Conservation (phyloP, 257 asterid species). For the Lycium barbarum region DNA sequence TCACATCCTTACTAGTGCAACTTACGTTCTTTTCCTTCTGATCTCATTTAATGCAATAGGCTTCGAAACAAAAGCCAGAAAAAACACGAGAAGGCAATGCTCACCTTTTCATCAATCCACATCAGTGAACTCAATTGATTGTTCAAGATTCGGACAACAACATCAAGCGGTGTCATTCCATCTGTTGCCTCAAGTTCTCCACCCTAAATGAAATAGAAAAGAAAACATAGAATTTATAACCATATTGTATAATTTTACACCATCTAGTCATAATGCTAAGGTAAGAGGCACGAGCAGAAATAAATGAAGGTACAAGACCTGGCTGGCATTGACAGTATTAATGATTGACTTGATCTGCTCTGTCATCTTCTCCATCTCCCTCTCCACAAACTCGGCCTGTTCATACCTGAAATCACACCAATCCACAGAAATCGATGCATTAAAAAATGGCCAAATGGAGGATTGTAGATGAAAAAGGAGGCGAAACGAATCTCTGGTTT, state of each 20-base stretch:
- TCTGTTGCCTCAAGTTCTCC: slow-evolving; percentile 85
- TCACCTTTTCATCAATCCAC: slow-evolving; percentile 96
- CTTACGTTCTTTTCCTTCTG: neutral
- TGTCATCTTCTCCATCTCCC: slow-evolving; percentile 85
- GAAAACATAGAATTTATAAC: slow-evolving; percentile 11
- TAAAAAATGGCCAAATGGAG: slow-evolving; percentile 9
- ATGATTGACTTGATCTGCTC: slow-evolving; percentile 85
- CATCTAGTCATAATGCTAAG: slow-evolving; percentile 20
- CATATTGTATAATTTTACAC: neutral
- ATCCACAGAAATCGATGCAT: neutral
- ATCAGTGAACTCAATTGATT: slow-evolving; percentile 91
- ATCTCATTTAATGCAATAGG: neutral
- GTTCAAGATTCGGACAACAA: slow-evolving; percentile 85
- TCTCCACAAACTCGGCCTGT: slow-evolving; percentile 84
- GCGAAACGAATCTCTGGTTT: neutral
- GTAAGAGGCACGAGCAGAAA: neutral
- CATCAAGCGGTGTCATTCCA: slow-evolving; percentile 85
- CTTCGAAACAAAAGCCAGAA: neutral
- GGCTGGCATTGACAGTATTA: slow-evolving; percentile 74
- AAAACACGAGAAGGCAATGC: slow-evolving; percentile 30
- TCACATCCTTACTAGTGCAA: neutral
- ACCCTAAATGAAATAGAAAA: slow-evolving; percentile 56
- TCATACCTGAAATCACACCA: slow-evolving; percentile 68
- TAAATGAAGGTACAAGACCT: slow-evolving; percentile 50
- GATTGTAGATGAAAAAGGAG: neutral